These are phyloP conservation scores for Posidonia australis DNA, from an alignment of 106 monocot species.

Conservation along the genomic window DNA sequence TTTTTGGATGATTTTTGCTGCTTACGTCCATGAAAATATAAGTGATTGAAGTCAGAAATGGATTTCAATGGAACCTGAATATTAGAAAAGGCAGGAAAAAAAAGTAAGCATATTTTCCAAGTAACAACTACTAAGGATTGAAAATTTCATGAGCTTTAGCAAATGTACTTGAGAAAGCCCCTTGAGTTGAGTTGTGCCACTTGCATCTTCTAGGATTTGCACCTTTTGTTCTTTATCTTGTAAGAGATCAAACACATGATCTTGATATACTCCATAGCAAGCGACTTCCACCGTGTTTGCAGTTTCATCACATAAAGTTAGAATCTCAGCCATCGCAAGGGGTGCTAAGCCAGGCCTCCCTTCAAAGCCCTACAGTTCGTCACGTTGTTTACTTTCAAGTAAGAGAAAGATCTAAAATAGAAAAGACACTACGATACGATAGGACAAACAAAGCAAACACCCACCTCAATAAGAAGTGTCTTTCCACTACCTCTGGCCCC, in stretches of 20 bases:
- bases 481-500: conserved; percentile 61
- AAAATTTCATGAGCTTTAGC: not conserved
- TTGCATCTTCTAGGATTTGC: conserved; percentile 47
- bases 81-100: not conserved
- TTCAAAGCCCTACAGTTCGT: conserved; percentile 29
- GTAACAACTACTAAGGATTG: not conserved
- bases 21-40: conserved; percentile 14
- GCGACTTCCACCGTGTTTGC: conserved; percentile 28
- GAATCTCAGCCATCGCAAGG: conserved; percentile 27
- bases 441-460: not conserved
- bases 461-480: conserved; percentile 42
- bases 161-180: conserved; percentile 48
- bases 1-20: conserved; percentile 7
- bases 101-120: not conserved
- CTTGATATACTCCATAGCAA: conserved; percentile 43
- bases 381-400: too few relatives aligned
- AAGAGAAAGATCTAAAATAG: not conserved
- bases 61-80: conserved; percentile 40
- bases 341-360: conserved; percentile 41
- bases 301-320: conserved; percentile 17
- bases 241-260: conserved; percentile 51
- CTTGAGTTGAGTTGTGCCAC: conserved; percentile 36
- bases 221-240: conserved; percentile 40
- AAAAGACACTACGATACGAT: not conserved
- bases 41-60: conserved; percentile 32